These are phyloP conservation scores for Penicillium cataractarum DNA, from an alignment of 495 filamentous ascomycete genomes.

Conservation along the genomic window DNA sequence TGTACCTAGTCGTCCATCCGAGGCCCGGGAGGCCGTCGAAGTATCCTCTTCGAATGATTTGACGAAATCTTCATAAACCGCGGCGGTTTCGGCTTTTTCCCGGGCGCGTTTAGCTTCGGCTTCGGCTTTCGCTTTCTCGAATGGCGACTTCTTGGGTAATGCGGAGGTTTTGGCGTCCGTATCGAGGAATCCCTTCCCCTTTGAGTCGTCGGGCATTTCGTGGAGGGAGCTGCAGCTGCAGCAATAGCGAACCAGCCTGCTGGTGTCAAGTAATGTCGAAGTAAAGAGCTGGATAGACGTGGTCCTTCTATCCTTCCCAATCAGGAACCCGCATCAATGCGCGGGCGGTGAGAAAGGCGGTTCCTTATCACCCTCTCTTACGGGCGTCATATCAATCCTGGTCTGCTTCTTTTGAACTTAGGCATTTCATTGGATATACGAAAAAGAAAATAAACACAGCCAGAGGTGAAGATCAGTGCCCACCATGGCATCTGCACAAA, in stretches of 20 bases:
- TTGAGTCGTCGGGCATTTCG: slow-evolving; percentile 49
- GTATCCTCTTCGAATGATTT: slow-evolving; percentile 84
- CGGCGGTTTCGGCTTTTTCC: slow-evolving; percentile 87
- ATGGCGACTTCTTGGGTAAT: slow-evolving; percentile 81
- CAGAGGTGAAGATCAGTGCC: not conserved
- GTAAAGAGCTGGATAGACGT: no score
- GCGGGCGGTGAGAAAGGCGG: slow-evolving; percentile 9
- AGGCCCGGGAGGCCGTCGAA: slow-evolving; percentile 29
- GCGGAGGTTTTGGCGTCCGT: slow-evolving; percentile 81
- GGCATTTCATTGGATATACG: no score
- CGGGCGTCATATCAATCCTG: not conserved
- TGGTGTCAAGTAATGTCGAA: not conserved
- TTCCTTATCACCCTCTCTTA: not conserved
- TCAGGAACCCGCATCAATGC: not conserved
- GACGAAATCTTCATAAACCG: slow-evolving; percentile 87
- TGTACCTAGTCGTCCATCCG: slow-evolving; percentile 34
- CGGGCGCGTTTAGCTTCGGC: slow-evolving; percentile 88
- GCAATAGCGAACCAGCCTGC: slow-evolving; percentile 16
- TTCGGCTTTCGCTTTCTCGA: slow-evolving; percentile 91
- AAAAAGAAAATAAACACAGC: not conserved
- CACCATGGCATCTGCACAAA: slow-evolving; percentile 41
- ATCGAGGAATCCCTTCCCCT: slow-evolving; percentile 74
- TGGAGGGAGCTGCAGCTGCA: slow-evolving; percentile 29
- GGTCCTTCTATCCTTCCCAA: slow-evolving; percentile 5
- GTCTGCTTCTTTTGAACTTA: not conserved